Evolutionary conservation across 345 rosid genomes (phyloP), one percentile per base, ranked within the genome.

Genomic region (Adansonia digitata): DNA sequence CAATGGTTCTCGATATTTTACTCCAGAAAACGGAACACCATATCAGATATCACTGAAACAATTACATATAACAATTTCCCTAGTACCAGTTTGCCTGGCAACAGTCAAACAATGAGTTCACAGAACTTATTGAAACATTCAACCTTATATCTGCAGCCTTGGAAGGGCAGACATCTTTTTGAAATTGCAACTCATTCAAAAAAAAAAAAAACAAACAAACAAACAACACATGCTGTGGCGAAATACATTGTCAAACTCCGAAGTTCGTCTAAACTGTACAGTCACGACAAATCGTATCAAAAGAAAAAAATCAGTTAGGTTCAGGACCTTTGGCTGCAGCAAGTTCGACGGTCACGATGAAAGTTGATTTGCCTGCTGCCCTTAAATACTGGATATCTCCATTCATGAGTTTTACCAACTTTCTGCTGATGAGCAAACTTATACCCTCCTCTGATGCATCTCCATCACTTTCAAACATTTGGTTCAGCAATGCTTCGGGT

Each of bases 331-430:
- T 72, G 72, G 89, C 85, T 37, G 89, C 97, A 53, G 98, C 98
- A 42, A 94, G 95, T 79, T 91, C 97, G 3, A 88, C 87, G 11
- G 85, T 73, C 76, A 94, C 68, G 35, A 91, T 90, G 84, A 92
- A 88, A 73, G 89, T 88, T 2, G 95, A 87, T 74, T 84, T 91
- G 29, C 91, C 94, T 11, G 92, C 91, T 84, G 92, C 97, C 55
- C 71, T 67, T 45, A 67, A 15, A 15, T 92, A 94, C 79, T 88
- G 95, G 51, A 94, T 91, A 78, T 94, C 97, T 80, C 98, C 97
- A 69, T 87, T 91, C 97, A 94, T 92, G 64, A 92, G 90, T 82
- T 88, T 92, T 75, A 88, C 85, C 74, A 94, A 79, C 73, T 88
- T 92, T 77, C 91, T 68, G 84, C 98, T 92, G 59, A 94, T 81